Evolutionary conservation across 495 filamentous ascomycete species (phyloP), one percentile per base, ranked within the genome.

Genomic region (Cudoniella acicularis): DNA sequence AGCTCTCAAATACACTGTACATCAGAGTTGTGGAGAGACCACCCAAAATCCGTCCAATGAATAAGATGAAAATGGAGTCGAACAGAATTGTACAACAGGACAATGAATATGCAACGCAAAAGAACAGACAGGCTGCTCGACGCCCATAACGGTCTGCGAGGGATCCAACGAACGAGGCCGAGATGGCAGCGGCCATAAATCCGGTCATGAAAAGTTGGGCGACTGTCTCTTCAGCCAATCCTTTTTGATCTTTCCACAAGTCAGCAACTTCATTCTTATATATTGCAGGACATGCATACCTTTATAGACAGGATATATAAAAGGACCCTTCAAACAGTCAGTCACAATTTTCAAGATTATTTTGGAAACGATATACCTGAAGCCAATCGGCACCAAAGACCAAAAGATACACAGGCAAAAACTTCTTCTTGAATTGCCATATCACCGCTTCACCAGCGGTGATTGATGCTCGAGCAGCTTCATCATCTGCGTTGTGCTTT

Each of bases 1-100:
- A 83, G 53, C 76, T 78, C 69, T 85, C 79, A 64, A 83, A 83
- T 6, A 75, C 77, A 52, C 70, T 77, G 62, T 81, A 83, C 53
- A 83, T 66, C 23, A 85, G 70, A 46, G 78, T 80, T 21, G 80
- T 79, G 58, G 71, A 72, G n/a, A 84, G 30, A 1, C 82, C 81
- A n/a, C 82, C 80, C 16, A 83, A 68, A 8, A 79, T 67, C n/a
- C 80, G 65, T 9, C 80, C 81, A 0, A 65, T 40, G 56, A 78
- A 80, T 1, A 85, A 71, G 18, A 77, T 58, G 8, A 68, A 55
- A 2, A 74, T 57, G 46, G 59, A 45, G 41, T 73, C 66, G 25
- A 70, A 59, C 1, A 77, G 61, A 11, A 79, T 77, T 4, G 79
- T 66, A 13, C 78, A 61, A 69, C 79, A 84, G 6, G 78, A 81